Percentiles rank a stretch among this genome's conserved stretches.
phyloP scores from a whole-genome alignment of 2,329 filamentous ascomycete genomes.

The Fusarium staphyleae region DNA sequence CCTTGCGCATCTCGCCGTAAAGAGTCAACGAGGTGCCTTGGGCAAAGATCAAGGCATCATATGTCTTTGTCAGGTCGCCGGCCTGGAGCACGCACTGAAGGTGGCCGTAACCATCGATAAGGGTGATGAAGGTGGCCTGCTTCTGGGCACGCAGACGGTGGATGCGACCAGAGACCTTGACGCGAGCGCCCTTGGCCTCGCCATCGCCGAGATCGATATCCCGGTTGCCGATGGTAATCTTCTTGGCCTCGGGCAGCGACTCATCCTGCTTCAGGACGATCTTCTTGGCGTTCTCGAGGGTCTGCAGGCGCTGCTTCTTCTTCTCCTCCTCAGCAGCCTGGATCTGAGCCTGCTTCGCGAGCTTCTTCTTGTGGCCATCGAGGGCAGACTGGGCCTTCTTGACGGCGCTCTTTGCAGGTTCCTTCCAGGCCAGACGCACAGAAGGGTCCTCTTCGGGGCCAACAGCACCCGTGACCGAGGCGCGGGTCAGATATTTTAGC shows the following conservation, averaged over 20 bases:
- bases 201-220: background rate
- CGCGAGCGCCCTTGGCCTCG: background rate
- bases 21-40: constrained; percentile 88
- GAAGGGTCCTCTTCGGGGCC: constrained; percentile 1
- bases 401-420: constrained; percentile 1
- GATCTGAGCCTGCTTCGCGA: background rate
- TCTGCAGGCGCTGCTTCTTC: background rate
- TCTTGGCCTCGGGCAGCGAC: constrained; percentile 1
- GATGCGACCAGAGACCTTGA: constrained; percentile 5
- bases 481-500: background rate
- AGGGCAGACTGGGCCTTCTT: constrained; percentile 3
- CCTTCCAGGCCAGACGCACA: background rate
- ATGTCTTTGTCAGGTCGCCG: constrained; percentile 86
- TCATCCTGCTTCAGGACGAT: constrained; percentile 4
- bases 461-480: background rate
- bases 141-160: constrained; percentile 84
- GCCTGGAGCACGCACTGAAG: constrained; percentile 27
- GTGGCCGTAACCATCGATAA: constrained; percentile 75
- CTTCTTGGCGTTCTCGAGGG: background rate
- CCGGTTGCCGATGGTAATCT: background rate
- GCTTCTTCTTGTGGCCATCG: constrained; percentile 4
- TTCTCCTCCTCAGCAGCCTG: background rate
- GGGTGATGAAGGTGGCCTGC: constrained; percentile 84
- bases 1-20: constrained; percentile 81
- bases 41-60: constrained; percentile 85